Evolutionary conservation across 164 flowering plant species (phyloP), one percentile per base, ranked within the genome.

Genomic region (Chimonanthus praecox): DNA sequence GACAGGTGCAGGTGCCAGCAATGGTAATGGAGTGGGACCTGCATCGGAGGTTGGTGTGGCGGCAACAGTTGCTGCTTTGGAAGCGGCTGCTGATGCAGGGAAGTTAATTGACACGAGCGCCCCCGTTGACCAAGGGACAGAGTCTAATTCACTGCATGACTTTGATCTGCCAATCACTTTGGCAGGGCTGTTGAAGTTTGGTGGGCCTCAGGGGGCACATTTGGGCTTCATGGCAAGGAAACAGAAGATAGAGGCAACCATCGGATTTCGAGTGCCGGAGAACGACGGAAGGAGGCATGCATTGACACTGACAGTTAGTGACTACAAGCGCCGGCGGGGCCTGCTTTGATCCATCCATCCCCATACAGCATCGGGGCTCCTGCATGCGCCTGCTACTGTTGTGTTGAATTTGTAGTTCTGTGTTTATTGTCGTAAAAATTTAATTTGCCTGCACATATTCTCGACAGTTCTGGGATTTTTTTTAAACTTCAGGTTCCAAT

Each of bases 21-120:
- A 20, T 61, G 64, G 73, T 33, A 76, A 69, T 67, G 82, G 69
- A 21, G 66, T 71, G 18, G 67, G 8, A 58, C 74, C 64, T 3
- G 73, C 16, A 3, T 77, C 69, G 9, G 61, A 58, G 4, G 80
- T 72, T 20, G 95, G 93, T 45, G 45, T 80, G 77, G 94, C 75
- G 4, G 92, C 89, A n/a, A 91, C 96, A 20, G 90, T 74, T 0
- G 97, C 89, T 20, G 99, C 98, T 49, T 74, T 92, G 79, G 88
- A 92, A 81, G 97, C 94, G 15, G 98, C 97, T 71, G 98, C 97
- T 47, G 97, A 63, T 81, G 98, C 98, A 0, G 98, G 99, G 72
- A 95, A 93, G 81, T 76, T 95, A 84, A 90, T 92, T 68, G 99
- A 93, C 74, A 95, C 99, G 1, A 87, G 79, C 68, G 99, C 98